Evolutionary conservation across 1,139 yeast species (phyloP), one percentile per base, ranked within the genome.

Genomic region (Ashbya aceris): DNA sequence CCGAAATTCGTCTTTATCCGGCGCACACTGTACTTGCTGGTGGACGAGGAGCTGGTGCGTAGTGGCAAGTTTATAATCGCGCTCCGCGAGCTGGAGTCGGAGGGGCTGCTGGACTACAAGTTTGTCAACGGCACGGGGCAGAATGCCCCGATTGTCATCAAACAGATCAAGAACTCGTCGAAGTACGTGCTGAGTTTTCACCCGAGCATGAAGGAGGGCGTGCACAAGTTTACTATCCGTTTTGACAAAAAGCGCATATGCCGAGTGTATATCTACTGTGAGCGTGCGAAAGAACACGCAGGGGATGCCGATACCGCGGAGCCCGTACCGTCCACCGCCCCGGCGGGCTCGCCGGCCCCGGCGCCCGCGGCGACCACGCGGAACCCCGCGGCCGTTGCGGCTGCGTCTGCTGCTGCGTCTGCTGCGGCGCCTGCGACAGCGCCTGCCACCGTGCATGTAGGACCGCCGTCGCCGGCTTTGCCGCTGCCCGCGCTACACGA

Each of bases 351-450:
- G 10, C 39, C 35, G 27, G 38, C 42, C 45, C 32, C 35, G 27
- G 36, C 43, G 11, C 36, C 45, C 33, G 35, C 43, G 31, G 36
- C 38, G 37, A 40, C 29, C 30, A 38, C 44, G 28, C 40, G 38
- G n/a, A 12, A 26, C 11, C 11, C 17, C 13, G 40, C 20, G 10
- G 36, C n/a, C 8, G 30, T 17, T 38, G 56, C 65, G 48, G 70
- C 61, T 48, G 54, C 57, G 54, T 64, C 71, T 65, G 65, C 69
- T 45, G 62, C 65, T 52, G 66, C 67, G 62, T 74, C 74, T 50
- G 76, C 75, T 63, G 68, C 70, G 55, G 68, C 74, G 60, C 80
- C 77, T 63, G 81, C 79, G 58, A 78, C 74, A 58, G 75, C 74
- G 52, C 80, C 79, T 54, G 81, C 78, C 57, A 79, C 78, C 62